Evolutionary conservation across 192 early-diverging fungal genomes (phyloP).

Genomic region (Coemansia asiatica): DNA sequence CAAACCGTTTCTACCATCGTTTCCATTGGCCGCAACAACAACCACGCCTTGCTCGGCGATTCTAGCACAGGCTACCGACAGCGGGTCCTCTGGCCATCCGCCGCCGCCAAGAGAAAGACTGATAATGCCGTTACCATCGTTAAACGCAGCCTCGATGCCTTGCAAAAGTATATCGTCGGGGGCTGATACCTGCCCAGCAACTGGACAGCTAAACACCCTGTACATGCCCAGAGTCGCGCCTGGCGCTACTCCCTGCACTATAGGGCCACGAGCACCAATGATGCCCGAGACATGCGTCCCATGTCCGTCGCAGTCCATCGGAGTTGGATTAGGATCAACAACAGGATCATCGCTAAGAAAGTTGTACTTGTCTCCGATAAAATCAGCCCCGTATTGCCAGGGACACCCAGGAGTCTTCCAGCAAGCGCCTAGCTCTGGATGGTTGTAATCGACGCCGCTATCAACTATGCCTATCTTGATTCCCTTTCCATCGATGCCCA

Average conservation of each 20-base stretch:
- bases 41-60: conserved; percentile 56
- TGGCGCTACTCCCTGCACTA: conserved; percentile 67
- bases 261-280: conserved; percentile 43
- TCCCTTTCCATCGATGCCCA: background rate
- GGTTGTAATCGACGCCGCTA: conserved; percentile 19
- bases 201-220: conserved; percentile 61
- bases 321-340: conserved; percentile 56
- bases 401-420: conserved; percentile 16
- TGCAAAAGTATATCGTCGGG: conserved; percentile 60
- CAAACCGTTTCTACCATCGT: conserved; percentile 66
- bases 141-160: conserved; percentile 58
- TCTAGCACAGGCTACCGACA: conserved; percentile 48
- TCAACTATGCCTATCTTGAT: conserved; percentile 17
- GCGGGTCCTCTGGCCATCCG: conserved; percentile 59
- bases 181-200: conserved; percentile 27
- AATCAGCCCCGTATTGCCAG: conserved; percentile 59
- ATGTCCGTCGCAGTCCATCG: conserved; percentile 62
- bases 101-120: conserved; percentile 66
- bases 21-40: conserved; percentile 72
- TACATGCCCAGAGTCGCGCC: conserved; percentile 66
- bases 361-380: conserved; percentile 61
- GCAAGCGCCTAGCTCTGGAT: conserved; percentile 18
- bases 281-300: conserved; percentile 71
- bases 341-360: conserved; percentile 23
- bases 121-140: conserved; percentile 59